Evolutionary conservation across 2,329 filamentous ascomycete species (phyloP).

Genomic region (Drechslera avenae): DNA sequence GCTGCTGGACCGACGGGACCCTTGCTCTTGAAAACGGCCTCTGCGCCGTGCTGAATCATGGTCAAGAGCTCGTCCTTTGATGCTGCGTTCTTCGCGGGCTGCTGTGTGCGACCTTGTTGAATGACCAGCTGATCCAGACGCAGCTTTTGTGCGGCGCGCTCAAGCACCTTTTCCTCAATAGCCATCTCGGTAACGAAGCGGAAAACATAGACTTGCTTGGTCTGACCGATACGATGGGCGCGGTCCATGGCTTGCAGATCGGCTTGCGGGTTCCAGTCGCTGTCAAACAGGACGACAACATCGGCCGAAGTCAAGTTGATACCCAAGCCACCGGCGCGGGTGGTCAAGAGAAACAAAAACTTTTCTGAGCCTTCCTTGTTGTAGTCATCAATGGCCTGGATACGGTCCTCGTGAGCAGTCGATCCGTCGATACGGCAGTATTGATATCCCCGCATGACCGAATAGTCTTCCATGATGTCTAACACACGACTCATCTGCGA

Average conservation of each 20-base stretch:
- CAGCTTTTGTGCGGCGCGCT: constrained; percentile 94
- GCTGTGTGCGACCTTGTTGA: constrained; percentile 92
- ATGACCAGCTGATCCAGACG: constrained; percentile 97
- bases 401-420: constrained; percentile 96
- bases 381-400: constrained; percentile 97
- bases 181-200: constrained; percentile 97
- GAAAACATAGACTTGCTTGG: constrained; percentile 96
- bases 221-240: constrained; percentile 97
- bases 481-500: constrained; percentile 98
- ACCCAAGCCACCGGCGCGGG: constrained; percentile 90
- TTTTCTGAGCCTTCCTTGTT: constrained; percentile 88
- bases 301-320: constrained; percentile 96
- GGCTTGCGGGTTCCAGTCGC: constrained; percentile 98
- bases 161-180: constrained; percentile 97
- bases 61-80: constrained; percentile 95
- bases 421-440: constrained; percentile 98
- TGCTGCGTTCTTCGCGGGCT: constrained; percentile 85
- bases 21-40: constrained; percentile 83
- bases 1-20: constrained; percentile 66
- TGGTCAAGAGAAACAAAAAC: constrained; percentile 94
- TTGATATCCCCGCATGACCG: constrained; percentile 90
- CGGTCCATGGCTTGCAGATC: constrained; percentile 99
- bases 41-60: constrained; percentile 99
- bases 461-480: constrained; percentile 98
- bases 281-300: constrained; percentile 95